Conservation (phyloP, 1,139 yeast genomes). For the Wickerhamomyces sp. region DNA sequence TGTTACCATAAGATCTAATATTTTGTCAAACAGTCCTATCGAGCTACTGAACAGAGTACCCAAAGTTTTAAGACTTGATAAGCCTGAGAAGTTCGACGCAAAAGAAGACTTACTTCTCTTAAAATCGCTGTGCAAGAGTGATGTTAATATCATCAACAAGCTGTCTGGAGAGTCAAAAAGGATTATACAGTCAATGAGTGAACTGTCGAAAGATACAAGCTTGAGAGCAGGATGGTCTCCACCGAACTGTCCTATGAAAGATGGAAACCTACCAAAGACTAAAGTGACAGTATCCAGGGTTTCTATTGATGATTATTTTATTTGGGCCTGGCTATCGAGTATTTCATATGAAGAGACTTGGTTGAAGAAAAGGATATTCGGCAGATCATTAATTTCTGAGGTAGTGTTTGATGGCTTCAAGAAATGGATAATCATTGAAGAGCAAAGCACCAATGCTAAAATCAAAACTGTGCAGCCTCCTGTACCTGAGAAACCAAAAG, state of each 20-base stretch:
- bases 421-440: conserved; percentile 81
- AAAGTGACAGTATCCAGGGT: conserved; percentile 59
- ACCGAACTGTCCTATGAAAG: conserved; percentile 6
- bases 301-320: conserved; percentile 78
- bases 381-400: conserved; percentile 73
- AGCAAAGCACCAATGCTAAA: conserved; percentile 35
- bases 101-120: conserved; percentile 76
- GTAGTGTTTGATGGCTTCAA: conserved; percentile 69
- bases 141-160: conserved; percentile 50
- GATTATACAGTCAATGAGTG: conserved; percentile 56
- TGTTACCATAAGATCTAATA: conserved; percentile 55
- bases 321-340: conserved; percentile 88
- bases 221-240: conserved; percentile 36
- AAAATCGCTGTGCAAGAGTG: conserved; percentile 59
- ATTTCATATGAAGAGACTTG: conserved; percentile 72
- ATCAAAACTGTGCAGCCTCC: conserved; percentile 23
- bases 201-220: conserved; percentile 34
- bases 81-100: conserved; percentile 64
- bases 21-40: conserved; percentile 54
- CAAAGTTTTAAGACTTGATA: conserved; percentile 63
- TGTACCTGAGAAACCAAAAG: conserved; percentile 18
- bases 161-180: conserved; percentile 74
- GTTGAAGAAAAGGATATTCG: conserved; percentile 63
- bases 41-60: conserved; percentile 58
- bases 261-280: conserved; percentile 12